These are phyloP conservation scores for Trichoderma sp. DNA, from an alignment of 2,329 filamentous ascomycete genomes.

Conservation along the genomic window DNA sequence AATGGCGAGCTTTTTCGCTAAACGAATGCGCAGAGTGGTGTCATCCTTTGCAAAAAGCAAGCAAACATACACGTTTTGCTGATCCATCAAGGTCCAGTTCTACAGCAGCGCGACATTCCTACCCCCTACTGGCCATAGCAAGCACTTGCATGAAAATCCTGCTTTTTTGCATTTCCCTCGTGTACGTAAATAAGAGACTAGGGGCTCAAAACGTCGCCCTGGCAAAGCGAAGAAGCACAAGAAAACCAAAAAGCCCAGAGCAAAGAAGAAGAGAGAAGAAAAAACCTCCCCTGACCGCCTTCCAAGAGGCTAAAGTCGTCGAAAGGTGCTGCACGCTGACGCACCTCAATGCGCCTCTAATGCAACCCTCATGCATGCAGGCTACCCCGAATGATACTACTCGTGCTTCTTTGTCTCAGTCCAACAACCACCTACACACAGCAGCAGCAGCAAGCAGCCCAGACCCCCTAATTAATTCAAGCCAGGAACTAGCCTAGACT, in stretches of 20 bases:
- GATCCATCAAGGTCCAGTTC: not conserved
- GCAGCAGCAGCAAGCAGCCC: not conserved
- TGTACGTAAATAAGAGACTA: not conserved
- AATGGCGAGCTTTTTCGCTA: not conserved
- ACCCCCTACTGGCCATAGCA: not conserved
- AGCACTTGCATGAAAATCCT: not conserved
- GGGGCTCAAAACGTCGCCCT: not conserved
- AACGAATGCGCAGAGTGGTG: slow-evolving; percentile 3
- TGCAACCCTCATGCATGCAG: not conserved
- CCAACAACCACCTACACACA: not conserved
- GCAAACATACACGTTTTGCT: not conserved
- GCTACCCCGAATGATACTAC: not conserved
- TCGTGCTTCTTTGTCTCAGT: not conserved
- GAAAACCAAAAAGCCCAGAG: not conserved
- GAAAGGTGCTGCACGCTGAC: slow-evolving; percentile 6
- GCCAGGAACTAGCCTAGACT: not conserved
- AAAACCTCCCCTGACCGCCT: slow-evolving; percentile 1
- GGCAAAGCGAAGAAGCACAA: not conserved
- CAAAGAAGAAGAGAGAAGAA: not conserved
- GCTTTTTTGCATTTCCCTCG: not conserved
- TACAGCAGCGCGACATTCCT: not conserved
- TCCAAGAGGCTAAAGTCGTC: not conserved
- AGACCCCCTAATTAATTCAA: not conserved
- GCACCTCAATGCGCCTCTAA: slow-evolving; percentile 16
- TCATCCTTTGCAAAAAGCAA: not conserved